Evolutionary conservation across 345 rosid genomes (phyloP), one percentile per base, ranked within the genome.

Genomic region (Eucalyptus sideroxylon): DNA sequence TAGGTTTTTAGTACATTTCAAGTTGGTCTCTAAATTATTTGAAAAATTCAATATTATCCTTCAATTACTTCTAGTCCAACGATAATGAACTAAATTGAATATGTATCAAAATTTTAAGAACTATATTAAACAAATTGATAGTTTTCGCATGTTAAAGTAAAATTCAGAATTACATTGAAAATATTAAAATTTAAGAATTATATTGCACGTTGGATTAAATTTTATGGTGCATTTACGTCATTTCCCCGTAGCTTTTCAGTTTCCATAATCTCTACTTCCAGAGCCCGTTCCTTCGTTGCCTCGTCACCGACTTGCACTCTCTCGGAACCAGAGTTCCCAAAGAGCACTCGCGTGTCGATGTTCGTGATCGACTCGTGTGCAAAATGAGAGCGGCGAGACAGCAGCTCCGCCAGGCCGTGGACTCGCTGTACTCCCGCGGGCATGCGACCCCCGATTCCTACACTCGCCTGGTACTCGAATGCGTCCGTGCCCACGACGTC

Each of bases 401-500:
- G 88, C 91, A 55, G 88, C 93, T 95, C 31, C 93, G 92, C 56
- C 95, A 89, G 80, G 94, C 94, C 40, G 87, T 95, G 12, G 95
- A 94, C 88, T 86, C 93, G 8, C 88, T 92, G 15, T 94, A 60
- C 91, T 15, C 87, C 47, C 44, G 40, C 90, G 94, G 89, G 93
- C 86, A 30, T 31, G 90, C 94, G 6, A 67, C 91, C 49, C 93
- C 90, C 26, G 93, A 91, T 67, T 89, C 90, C 60, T 94, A 94
- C 92, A 92, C 95, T 40, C 92, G 90, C 90, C 95, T 95, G 21
- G 92, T 91, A 9, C 92, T 94, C 31, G 92, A 92, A 34, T 95
- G 95, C 90, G 87, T 94, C 86, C 92, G 92, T 53, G 92, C 91
- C 88, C 91, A 90, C 67, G 95, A 94, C 87, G 92, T 92, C 30